Evolutionary conservation across 768 basidiomycete species (phyloP).

Genomic region (Cantharellus cinnabarinus): DNA sequence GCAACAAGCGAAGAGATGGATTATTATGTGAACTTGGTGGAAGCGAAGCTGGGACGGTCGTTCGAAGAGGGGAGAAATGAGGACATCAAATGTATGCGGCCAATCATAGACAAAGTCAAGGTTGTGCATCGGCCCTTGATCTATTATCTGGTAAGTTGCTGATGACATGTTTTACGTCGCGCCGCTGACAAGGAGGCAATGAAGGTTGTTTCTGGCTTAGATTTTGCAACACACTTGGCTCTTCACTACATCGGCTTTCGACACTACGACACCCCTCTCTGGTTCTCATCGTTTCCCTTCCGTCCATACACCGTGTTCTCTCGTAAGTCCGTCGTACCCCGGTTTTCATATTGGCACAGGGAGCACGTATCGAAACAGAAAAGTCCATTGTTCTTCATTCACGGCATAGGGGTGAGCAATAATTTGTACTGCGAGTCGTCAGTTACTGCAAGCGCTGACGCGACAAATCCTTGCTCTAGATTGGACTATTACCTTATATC

Average conservation of each 20-base stretch:
- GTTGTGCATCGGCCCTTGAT: not conserved
- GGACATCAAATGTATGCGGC: not conserved
- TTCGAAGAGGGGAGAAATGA: not conserved
- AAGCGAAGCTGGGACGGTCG: not conserved
- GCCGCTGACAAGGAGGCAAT: not conserved
- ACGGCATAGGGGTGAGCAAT: constrained; percentile 40
- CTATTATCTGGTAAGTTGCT: not conserved
- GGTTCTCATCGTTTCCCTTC: not conserved
- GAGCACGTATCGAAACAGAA: constrained; percentile 11
- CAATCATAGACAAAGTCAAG: not conserved
- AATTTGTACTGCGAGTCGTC: not conserved
- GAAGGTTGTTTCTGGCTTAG: not conserved
- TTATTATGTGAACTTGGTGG: not conserved
- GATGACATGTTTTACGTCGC: not conserved
- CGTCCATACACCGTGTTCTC: not conserved
- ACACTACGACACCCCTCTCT: not conserved
- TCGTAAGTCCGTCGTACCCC: not conserved
- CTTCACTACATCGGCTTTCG: not conserved
- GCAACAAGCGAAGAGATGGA: not conserved
- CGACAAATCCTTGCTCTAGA: constrained; percentile 18
- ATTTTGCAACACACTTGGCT: not conserved
- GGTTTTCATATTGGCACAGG: not conserved
- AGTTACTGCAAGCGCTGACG: not conserved
- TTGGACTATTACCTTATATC: constrained; percentile 39
- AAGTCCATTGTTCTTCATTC: constrained; percentile 39